Percentiles rank a stretch among this genome's conserved stretches.
phyloP scores from a whole-genome alignment of 306 rosid genomes.

The Hippophae tibetana region DNA sequence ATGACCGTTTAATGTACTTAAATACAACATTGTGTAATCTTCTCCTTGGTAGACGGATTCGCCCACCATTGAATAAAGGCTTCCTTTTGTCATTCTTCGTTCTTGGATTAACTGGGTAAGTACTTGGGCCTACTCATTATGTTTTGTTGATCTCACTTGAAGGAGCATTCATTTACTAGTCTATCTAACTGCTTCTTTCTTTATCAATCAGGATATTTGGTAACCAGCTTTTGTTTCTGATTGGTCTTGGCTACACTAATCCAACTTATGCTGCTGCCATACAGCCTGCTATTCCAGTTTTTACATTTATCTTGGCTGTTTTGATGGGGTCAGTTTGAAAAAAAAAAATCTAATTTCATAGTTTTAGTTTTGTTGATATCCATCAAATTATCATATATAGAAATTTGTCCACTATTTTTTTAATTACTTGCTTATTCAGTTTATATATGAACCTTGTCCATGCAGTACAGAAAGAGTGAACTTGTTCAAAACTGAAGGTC shows the following conservation, averaged over 20 bases:
- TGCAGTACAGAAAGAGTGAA: slow-evolving; percentile 96
- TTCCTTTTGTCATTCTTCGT: slow-evolving; percentile 58
- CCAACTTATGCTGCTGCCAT: slow-evolving; percentile 94
- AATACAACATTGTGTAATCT: slow-evolving; percentile 5
- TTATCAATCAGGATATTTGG: slow-evolving; percentile 67
- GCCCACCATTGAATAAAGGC: slow-evolving; percentile 58
- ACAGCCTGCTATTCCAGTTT: slow-evolving; percentile 92
- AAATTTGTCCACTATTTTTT: slow-evolving; percentile 5
- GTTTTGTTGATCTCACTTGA: slow-evolving; percentile 1
- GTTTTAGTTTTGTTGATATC: background rate
- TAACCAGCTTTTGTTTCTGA: slow-evolving; percentile 89
- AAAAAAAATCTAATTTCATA: background rate
- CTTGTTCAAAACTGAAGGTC: slow-evolving; percentile 61
- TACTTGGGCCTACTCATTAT: background rate
- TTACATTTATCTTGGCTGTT: slow-evolving; percentile 64
- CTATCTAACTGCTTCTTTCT: slow-evolving; percentile 15
- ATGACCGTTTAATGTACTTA: slow-evolving; percentile 8
- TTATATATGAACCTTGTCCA: slow-evolving; percentile 25
- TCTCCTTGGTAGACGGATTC: slow-evolving; percentile 42
- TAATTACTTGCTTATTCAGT: slow-evolving; percentile 14
- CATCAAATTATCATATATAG: slow-evolving; percentile 12
- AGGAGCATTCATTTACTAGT: slow-evolving; percentile 4
- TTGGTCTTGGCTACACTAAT: slow-evolving; percentile 90
- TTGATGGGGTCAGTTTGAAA: slow-evolving; percentile 76
- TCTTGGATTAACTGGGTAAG: slow-evolving; percentile 93